Evolutionary conservation across 352 stramenopile genomes (phyloP).

Genomic region (Nothophytophthora sp.): DNA sequence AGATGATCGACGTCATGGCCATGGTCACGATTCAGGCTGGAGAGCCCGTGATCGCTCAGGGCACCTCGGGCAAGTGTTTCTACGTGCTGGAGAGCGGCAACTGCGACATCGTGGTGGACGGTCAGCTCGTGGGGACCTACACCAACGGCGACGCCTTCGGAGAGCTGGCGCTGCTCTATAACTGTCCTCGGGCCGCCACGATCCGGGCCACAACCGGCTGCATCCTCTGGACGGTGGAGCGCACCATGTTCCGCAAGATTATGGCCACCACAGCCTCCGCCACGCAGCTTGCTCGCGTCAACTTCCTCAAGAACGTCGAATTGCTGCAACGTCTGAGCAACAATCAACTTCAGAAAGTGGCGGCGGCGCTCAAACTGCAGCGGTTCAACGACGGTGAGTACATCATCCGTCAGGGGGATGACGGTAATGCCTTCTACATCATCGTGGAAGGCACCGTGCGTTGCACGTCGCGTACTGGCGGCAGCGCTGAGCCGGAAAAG

Average conservation of each 20-base stretch:
- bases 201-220: constrained; percentile 87
- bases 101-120: constrained; percentile 86
- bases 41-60: constrained; percentile 81
- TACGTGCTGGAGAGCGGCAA: constrained; percentile 93
- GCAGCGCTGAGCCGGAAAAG: constrained; percentile 58
- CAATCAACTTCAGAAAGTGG: constrained; percentile 87
- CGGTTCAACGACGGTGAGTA: constrained; percentile 88
- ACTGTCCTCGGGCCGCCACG: constrained; percentile 93
- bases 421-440: constrained; percentile 98
- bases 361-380: constrained; percentile 81
- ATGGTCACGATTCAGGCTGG: constrained; percentile 66
- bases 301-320: constrained; percentile 95
- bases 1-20: constrained; percentile 87
- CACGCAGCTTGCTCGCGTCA: constrained; percentile 75
- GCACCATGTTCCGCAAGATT: constrained; percentile 82
- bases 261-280: constrained; percentile 79
- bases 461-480: constrained; percentile 58
- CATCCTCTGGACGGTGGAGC: constrained; percentile 94
- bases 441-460: constrained; percentile 93
- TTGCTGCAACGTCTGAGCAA: constrained; percentile 90
- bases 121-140: constrained; percentile 80
- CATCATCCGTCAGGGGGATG: constrained; percentile 94
- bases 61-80: constrained; percentile 89
- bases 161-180: constrained; percentile 97
- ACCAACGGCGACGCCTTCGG: constrained; percentile 90